Conservation (phyloP, 192 early-diverging fungal genomes). For the Linnemannia zychae region DNA sequence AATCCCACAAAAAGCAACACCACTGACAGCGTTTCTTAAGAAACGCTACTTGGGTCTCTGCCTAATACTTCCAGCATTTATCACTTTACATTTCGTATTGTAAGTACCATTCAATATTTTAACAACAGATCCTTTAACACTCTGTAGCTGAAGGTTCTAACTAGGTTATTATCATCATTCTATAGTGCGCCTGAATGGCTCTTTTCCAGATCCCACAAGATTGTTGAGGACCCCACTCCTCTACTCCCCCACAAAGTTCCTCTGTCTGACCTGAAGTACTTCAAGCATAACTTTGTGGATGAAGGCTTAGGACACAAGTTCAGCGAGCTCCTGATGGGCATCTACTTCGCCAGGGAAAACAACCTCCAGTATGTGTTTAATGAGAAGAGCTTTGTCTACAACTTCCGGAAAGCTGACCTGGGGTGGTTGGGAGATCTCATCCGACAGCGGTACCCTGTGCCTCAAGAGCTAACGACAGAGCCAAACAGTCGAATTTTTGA, state of each 20-base stretch:
- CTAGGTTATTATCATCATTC: background rate
- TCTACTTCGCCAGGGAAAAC: constrained; percentile 10
- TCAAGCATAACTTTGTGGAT: constrained; percentile 13
- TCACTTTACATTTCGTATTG: constrained; percentile 6
- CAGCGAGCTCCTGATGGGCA: constrained; percentile 12
- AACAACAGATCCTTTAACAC: background rate
- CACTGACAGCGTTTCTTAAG: background rate
- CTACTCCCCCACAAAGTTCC: background rate
- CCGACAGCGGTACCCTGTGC: constrained; percentile 12
- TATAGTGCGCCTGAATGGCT: background rate
- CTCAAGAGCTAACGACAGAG: background rate
- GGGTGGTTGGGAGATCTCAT: constrained; percentile 11
- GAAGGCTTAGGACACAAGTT: constrained; percentile 21
- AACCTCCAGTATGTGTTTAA: constrained; percentile 8
- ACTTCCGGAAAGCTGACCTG: constrained; percentile 13
- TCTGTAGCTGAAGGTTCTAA: background rate
- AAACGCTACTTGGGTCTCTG: background rate
- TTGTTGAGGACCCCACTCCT: background rate
- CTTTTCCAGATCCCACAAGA: background rate
- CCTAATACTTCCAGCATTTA: background rate
- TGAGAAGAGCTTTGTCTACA: constrained; percentile 2
- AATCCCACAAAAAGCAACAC: background rate
- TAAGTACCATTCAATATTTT: background rate
- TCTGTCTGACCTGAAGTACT: constrained; percentile 9
- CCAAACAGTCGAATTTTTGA: background rate